Conservation (phyloP, 805 yeast species). For the Schizosaccharomyces pombe region DNA sequence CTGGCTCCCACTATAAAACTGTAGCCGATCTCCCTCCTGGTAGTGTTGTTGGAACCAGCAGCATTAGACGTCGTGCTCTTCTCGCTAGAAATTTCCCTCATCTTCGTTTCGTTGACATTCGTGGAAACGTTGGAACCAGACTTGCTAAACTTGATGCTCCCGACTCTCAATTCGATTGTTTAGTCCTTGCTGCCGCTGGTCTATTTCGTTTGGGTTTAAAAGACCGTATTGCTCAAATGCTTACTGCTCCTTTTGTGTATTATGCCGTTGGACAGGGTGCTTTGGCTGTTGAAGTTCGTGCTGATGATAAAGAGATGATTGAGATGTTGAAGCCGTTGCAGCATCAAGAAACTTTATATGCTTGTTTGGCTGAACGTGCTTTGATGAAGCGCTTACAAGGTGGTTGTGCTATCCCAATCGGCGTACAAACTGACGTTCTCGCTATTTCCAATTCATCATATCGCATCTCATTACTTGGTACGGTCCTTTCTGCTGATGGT, state of each 20-base stretch:
- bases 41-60: constrained; percentile 78
- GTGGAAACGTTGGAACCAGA: constrained; percentile 73
- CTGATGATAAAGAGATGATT: constrained; percentile 35
- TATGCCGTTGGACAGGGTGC: constrained; percentile 99
- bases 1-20: constrained; percentile 35
- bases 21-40: constrained; percentile 64
- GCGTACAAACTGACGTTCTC: constrained; percentile 37
- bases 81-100: constrained; percentile 54
- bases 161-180: constrained; percentile 37
- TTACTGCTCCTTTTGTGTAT: constrained; percentile 60
- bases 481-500: constrained; percentile 76
- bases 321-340: constrained; percentile 40
- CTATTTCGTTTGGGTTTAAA: constrained; percentile 47
- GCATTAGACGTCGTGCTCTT: constrained; percentile 84
- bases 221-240: constrained; percentile 47
- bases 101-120: constrained; percentile 54
- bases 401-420: constrained; percentile 94
- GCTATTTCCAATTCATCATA: constrained; percentile 4
- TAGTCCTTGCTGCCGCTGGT: constrained; percentile 84
- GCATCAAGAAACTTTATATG: constrained; percentile 38
- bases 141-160: constrained; percentile 56
- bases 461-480: constrained; percentile 10
- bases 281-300: constrained; percentile 70
- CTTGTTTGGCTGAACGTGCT: constrained; percentile 75
- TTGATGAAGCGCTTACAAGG: constrained; percentile 79